phyloP scores from a whole-genome alignment of 208 protist genomes.

The Trichomonas vaginalis region DNA sequence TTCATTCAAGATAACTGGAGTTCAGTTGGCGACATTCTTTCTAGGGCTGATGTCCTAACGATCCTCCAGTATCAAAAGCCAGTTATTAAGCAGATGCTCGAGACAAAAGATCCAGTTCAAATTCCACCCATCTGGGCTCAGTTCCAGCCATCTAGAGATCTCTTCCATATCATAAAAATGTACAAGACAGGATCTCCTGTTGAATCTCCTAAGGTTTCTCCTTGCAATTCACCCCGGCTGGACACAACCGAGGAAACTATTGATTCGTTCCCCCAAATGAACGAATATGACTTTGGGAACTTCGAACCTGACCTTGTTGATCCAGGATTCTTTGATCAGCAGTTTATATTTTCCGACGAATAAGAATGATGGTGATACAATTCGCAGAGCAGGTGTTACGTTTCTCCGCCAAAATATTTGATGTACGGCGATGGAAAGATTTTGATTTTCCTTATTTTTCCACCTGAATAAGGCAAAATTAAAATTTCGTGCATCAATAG shows the following conservation, averaged over 20 bases:
- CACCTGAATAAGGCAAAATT: too few species aligned
- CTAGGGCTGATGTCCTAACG: not conserved
- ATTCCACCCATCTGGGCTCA: not conserved
- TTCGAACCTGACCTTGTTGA: too few species aligned
- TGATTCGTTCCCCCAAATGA: too few species aligned
- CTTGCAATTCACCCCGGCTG: too few species aligned
- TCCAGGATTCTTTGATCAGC: not conserved
- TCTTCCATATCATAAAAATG: not conserved
- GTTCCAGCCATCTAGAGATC: not conserved
- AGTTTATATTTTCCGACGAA: not conserved
- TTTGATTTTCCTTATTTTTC: too few species aligned
- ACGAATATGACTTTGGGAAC: too few species aligned
- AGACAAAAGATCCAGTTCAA: not conserved
- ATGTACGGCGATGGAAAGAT: not conserved
- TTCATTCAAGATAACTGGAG: not conserved
- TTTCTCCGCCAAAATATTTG: not conserved
- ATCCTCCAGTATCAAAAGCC: not conserved
- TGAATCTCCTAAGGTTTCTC: not conserved
- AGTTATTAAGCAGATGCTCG: not conserved
- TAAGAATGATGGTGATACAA: not conserved
- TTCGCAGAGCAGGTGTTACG: not conserved
- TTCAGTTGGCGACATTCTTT: not conserved
- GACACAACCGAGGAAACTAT: too few species aligned
- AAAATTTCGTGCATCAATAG: too few species aligned
- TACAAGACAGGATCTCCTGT: not conserved